A percentile compares a stretch with the other conserved stretches of the same genome.
Conservation (phyloP, 73 alveolate species). For the Tetrahymena malaccensis region DNA sequence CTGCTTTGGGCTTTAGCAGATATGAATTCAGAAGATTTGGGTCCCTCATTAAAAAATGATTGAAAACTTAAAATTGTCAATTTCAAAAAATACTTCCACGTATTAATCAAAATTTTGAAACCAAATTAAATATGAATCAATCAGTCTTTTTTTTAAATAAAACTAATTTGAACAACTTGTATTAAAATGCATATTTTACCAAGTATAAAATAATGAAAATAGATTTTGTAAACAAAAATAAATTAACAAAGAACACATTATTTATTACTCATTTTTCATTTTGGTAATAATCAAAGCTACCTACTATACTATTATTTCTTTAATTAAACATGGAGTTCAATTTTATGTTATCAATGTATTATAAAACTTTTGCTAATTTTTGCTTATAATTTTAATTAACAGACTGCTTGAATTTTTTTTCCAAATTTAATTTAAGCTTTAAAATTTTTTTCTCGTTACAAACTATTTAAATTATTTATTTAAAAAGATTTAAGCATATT, state of each 20-base stretch:
- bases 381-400: background rate
- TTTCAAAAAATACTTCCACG: too few species aligned
- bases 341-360: background rate
- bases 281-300: background rate
- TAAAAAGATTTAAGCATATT: background rate
- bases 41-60: background rate
- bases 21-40: background rate
- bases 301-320: background rate
- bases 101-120: too few species aligned
- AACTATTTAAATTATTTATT: background rate
- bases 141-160: too few species aligned
- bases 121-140: too few species aligned
- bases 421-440: background rate
- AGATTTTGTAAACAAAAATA: background rate
- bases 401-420: background rate
- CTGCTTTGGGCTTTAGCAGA: background rate
- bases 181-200: too few species aligned
- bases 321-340: background rate
- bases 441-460: background rate
- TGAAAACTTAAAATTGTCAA: background rate
- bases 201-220: too few species aligned
- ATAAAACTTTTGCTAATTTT: background rate
- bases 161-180: too few species aligned
- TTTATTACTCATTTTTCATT: background rate
- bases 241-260: background rate